Percentiles rank a stretch among this genome's conserved stretches.
phyloP scores from a whole-genome alignment of 352 stramenopile genomes.

The Globisporangium megalacanthum region DNA sequence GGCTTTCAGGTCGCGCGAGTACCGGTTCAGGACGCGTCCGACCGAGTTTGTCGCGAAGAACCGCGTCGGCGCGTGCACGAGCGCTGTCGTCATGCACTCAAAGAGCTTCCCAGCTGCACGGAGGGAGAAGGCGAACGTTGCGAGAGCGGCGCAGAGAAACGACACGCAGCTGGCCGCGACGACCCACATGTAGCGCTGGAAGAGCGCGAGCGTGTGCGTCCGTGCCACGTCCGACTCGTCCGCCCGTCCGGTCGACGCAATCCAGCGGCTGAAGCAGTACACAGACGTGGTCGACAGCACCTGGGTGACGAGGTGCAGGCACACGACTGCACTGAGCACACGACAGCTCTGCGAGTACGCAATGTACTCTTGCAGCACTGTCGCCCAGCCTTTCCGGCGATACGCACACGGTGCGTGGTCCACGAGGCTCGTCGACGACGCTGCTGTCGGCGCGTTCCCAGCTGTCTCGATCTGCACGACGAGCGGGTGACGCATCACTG shows the following conservation, averaged over 20 bases:
- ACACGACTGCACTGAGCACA: conserved; percentile 19
- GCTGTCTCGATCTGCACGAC: conserved; percentile 22
- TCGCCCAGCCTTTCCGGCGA: conserved; percentile 11
- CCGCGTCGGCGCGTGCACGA: conserved; percentile 32
- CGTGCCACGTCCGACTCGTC: not conserved
- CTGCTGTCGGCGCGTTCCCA: not conserved
- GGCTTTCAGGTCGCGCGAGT: conserved; percentile 21
- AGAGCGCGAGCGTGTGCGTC: conserved; percentile 8
- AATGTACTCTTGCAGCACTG: conserved; percentile 26
- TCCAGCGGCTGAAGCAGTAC: conserved; percentile 36
- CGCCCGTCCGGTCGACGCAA: conserved; percentile 14
- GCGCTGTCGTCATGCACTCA: conserved; percentile 33
- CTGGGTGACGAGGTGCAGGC: conserved; percentile 29
- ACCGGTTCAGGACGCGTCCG: conserved; percentile 38
- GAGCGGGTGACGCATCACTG: conserved; percentile 14
- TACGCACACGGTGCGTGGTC: conserved; percentile 13
- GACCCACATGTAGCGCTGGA: conserved; percentile 22
- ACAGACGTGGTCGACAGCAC: conserved; percentile 24
- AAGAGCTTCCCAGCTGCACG: conserved; percentile 29
- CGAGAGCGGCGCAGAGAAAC: conserved; percentile 23
- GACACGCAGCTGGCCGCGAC: conserved; percentile 28
- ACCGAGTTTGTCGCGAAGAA: conserved; percentile 48
- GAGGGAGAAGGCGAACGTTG: conserved; percentile 28
- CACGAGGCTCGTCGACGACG: conserved; percentile 2
- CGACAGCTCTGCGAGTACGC: conserved; percentile 24